Conservation (phyloP, 2,329 filamentous ascomycete species). For the Pyricularia pennisetigena region DNA sequence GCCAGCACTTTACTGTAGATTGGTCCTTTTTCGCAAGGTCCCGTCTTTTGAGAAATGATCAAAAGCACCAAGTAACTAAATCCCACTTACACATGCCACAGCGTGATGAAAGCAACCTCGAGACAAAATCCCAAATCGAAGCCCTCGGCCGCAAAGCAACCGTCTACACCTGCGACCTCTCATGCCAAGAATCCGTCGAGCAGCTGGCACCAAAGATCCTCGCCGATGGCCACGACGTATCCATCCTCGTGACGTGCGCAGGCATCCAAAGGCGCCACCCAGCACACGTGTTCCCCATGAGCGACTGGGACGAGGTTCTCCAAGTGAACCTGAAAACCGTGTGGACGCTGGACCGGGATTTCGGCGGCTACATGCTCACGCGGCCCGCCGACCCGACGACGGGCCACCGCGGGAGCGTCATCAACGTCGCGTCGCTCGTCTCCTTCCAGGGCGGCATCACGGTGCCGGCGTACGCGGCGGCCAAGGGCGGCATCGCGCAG, state of each 20-base stretch:
- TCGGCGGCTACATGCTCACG: constrained; percentile 51
- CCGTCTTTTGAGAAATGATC: too few relatives aligned
- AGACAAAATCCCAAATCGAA: constrained; percentile 7
- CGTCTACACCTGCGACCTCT: constrained; percentile 15
- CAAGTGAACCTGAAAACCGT: constrained; percentile 57
- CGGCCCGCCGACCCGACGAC: constrained; percentile 15
- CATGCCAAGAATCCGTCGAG: constrained; percentile 6
- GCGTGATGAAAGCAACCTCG: constrained; percentile 5
- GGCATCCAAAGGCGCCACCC: constrained; percentile 59
- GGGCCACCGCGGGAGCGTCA: constrained; percentile 42
- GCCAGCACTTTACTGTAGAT: too few relatives aligned
- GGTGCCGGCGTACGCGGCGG: constrained; percentile 57
- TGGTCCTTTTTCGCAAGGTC: neutral
- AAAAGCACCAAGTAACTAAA: neutral
- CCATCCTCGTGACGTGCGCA: constrained; percentile 56
- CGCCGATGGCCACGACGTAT: constrained; percentile 22
- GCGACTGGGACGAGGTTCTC: constrained; percentile 46
- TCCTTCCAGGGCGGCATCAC: constrained; percentile 62
- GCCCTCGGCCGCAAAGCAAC: constrained; percentile 6
- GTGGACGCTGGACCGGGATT: constrained; percentile 50
- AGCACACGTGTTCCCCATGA: constrained; percentile 50
- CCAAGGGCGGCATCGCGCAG: constrained; percentile 56
- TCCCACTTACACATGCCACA: neutral
- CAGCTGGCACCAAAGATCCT: constrained; percentile 8
- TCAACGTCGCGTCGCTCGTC: constrained; percentile 55